phyloP scores from a whole-genome alignment of 2,329 filamentous ascomycete genomes.

The Fusarium pseudonygamai region DNA sequence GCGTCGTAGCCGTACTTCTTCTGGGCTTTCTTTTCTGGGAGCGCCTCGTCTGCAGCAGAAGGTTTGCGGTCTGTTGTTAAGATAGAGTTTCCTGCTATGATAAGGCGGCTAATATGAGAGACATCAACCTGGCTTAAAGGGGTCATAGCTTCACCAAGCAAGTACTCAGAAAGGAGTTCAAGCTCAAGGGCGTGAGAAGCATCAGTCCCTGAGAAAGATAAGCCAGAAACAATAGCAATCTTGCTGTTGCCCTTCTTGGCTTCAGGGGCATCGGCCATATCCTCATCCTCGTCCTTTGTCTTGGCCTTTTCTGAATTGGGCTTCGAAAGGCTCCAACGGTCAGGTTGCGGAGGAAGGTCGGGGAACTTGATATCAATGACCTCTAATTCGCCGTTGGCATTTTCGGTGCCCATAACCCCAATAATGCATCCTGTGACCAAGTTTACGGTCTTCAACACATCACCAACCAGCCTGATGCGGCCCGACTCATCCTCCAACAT shows the following conservation, averaged over 20 bases:
- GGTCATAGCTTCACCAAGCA: slow-evolving; percentile 82
- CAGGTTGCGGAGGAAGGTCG: slow-evolving; percentile 83
- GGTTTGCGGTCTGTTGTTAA: slow-evolving; percentile 65
- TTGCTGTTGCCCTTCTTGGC: slow-evolving; percentile 61
- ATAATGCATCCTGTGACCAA: slow-evolving; percentile 94
- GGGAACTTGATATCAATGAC: slow-evolving; percentile 90
- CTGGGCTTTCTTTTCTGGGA: slow-evolving; percentile 56
- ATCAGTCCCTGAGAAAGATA: slow-evolving; percentile 81
- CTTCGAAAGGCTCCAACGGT: slow-evolving; percentile 78
- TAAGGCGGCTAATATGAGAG: slow-evolving; percentile 79
- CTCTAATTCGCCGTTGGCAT: slow-evolving; percentile 89
- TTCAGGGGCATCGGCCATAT: slow-evolving; percentile 64
- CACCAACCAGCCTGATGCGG: slow-evolving; percentile 80
- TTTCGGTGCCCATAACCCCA: slow-evolving; percentile 95
- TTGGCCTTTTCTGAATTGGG: slow-evolving; percentile 49
- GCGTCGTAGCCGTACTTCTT: slow-evolving; percentile 98
- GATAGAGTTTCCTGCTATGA: slow-evolving; percentile 93
- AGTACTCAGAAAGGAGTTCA: slow-evolving; percentile 83
- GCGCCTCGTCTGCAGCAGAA: slow-evolving; percentile 49
- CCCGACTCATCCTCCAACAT: slow-evolving; percentile 98
- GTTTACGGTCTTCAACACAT: slow-evolving; percentile 70
- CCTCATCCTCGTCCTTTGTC: slow-evolving; percentile 56
- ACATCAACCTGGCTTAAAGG: slow-evolving; percentile 66
- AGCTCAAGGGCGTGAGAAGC: slow-evolving; percentile 77
- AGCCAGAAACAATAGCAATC: slow-evolving; percentile 87